Percentiles rank a stretch among this genome's conserved stretches.
Evolutionary conservation across 192 early-diverging fungal genomes (phyloP).

Genomic region (Spizellomyces sp.): DNA sequence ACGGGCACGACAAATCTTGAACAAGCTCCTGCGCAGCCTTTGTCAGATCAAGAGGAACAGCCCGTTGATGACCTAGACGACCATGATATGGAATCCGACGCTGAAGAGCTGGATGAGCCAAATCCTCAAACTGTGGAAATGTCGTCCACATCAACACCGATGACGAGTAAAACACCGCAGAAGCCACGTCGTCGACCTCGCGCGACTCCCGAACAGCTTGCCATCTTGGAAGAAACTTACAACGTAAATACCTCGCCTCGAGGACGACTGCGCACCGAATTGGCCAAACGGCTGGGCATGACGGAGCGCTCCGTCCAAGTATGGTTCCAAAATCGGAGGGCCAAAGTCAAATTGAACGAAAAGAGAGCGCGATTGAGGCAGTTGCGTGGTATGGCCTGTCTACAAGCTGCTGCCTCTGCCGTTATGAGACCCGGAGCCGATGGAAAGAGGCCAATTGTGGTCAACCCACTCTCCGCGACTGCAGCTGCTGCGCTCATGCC

Average conservation of each 20-base stretch:
- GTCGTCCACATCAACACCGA: neutral
- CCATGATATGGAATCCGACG: too few relatives aligned
- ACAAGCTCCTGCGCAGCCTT: too few relatives aligned
- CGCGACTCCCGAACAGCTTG: conserved; percentile 80
- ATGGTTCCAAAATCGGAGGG: conserved; percentile 89
- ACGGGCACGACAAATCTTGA: too few relatives aligned
- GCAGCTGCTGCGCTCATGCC: neutral
- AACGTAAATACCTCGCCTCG: neutral
- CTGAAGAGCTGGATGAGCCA: too few relatives aligned
- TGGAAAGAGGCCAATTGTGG: neutral
- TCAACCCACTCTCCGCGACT: neutral
- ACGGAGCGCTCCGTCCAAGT: conserved; percentile 90
- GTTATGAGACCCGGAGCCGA: neutral
- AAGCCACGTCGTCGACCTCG: conserved; percentile 39
- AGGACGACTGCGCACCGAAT: conserved; percentile 60
- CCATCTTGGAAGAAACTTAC: conserved; percentile 76
- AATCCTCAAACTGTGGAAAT: too few relatives aligned
- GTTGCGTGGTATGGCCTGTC: neutral
- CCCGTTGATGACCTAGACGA: too few relatives aligned
- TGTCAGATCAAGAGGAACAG: too few relatives aligned
- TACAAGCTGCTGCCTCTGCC: neutral
- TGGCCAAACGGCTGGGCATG: conserved; percentile 83
- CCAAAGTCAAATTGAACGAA: conserved; percentile 50
- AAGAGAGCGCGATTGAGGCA: neutral
- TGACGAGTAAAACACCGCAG: neutral